A percentile compares a stretch with the other conserved stretches of the same genome.
Evolutionary conservation across 2,329 filamentous ascomycete species (phyloP).

Genomic region (Dactylellina leptospora): DNA sequence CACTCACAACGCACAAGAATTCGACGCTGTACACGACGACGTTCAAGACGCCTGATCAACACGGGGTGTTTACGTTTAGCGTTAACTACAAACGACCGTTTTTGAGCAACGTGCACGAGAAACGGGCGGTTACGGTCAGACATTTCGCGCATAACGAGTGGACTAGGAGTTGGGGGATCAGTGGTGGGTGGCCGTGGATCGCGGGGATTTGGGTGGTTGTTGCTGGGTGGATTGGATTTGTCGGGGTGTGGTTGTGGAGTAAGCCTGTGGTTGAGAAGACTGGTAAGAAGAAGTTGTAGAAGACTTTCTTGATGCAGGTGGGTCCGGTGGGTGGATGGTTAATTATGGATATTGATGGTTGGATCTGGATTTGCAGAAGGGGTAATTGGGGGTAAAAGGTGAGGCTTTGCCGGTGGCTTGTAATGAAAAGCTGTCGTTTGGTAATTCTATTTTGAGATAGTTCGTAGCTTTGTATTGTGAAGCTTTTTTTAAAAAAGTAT

Average conservation of each 20-base stretch:
- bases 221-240: constrained; percentile 83
- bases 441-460: too few relatives aligned
- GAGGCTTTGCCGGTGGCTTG: too few relatives aligned
- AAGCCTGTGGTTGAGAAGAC: constrained; percentile 64
- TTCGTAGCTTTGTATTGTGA: too few relatives aligned
- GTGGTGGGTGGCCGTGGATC: constrained; percentile 93
- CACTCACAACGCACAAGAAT: constrained; percentile 62
- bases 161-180: constrained; percentile 88
- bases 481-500: too few relatives aligned
- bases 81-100: constrained; percentile 98
- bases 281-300: constrained; percentile 60
- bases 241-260: constrained; percentile 85
- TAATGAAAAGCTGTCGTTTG: too few relatives aligned
- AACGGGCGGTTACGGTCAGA: constrained; percentile 90
- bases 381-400: too few relatives aligned
- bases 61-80: constrained; percentile 98
- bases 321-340: background rate
- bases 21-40: constrained; percentile 76
- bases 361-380: too few relatives aligned
- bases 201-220: constrained; percentile 85
- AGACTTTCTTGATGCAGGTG: too few relatives aligned
- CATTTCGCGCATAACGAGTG: constrained; percentile 98
- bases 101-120: constrained; percentile 87
- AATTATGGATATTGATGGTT: too few relatives aligned
- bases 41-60: constrained; percentile 91